Percentiles rank a stretch among this genome's conserved stretches.
Conservation (phyloP, 805 yeast genomes). For the Lipomyces starkeyi region DNA sequence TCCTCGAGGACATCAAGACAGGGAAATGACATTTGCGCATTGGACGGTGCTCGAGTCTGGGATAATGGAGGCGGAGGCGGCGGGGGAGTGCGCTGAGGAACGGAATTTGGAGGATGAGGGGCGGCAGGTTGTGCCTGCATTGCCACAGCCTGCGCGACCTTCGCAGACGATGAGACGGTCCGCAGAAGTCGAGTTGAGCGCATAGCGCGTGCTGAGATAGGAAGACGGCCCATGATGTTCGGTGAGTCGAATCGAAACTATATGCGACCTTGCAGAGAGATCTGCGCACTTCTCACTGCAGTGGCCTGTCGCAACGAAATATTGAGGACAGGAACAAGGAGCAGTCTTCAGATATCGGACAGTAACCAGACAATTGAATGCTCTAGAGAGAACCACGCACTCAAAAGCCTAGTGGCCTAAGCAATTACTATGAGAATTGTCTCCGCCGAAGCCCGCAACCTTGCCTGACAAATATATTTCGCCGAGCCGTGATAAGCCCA, state of each 20-base stretch:
- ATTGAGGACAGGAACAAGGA: background rate
- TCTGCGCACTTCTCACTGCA: background rate
- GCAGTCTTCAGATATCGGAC: background rate
- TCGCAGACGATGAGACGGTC: constrained; percentile 19
- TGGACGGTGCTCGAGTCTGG: constrained; percentile 48
- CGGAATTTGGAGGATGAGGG: constrained; percentile 4
- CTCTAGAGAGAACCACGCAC: background rate
- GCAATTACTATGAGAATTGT: no score
- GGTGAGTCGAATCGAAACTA: background rate
- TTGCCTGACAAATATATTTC: background rate
- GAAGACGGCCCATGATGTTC: constrained; percentile 12
- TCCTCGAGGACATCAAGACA: constrained; percentile 79
- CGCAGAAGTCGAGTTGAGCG: background rate
- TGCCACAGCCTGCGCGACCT: constrained; percentile 20
- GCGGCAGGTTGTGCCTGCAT: constrained; percentile 9
- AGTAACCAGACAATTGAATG: background rate
- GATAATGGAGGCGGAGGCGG: constrained; percentile 10
- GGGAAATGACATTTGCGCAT: constrained; percentile 78
- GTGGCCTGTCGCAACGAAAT: background rate
- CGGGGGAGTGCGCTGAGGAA: constrained; percentile 3
- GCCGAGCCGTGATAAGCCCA: background rate
- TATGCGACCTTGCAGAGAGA: background rate
- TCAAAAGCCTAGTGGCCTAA: background rate
- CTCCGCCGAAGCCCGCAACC: no score
- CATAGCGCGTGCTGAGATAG: constrained; percentile 3